Evolutionary conservation across 2,329 filamentous ascomycete species (phyloP).

Genomic region (Ophiostoma piceae): DNA sequence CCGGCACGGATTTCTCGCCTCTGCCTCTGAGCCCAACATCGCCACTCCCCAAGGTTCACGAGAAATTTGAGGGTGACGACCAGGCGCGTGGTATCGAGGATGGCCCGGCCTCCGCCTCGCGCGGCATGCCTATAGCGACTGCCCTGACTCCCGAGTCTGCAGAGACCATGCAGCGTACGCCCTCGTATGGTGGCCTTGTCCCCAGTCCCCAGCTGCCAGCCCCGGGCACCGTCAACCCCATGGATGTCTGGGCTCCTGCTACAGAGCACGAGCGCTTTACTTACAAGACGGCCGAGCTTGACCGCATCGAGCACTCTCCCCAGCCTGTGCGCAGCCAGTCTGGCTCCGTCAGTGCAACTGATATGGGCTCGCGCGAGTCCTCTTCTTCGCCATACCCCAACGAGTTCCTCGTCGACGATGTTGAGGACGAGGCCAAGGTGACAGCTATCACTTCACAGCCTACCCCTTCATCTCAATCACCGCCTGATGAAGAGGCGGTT

Average conservation of each 20-base stretch:
- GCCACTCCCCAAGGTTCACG: slow-evolving; percentile 21
- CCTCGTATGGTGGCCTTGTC: slow-evolving; percentile 22
- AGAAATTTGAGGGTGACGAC: not conserved
- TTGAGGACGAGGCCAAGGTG: not conserved
- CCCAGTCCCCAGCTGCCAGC: slow-evolving; percentile 34
- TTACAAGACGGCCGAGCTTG: slow-evolving; percentile 35
- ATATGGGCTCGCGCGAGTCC: not conserved
- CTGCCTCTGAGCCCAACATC: slow-evolving; percentile 28
- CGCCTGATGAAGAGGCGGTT: not conserved
- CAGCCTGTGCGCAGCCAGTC: slow-evolving; percentile 1
- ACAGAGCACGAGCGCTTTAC: slow-evolving; percentile 35
- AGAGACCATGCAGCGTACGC: slow-evolving; percentile 26
- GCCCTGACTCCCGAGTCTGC: slow-evolving; percentile 25
- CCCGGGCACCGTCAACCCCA: slow-evolving; percentile 49
- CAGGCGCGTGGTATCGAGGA: not conserved
- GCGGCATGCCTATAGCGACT: not conserved
- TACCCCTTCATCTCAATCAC: not conserved
- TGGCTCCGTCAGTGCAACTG: slow-evolving; percentile 2
- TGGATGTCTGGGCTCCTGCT: slow-evolving; percentile 48
- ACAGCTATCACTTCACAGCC: not conserved
- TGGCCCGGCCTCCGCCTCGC: not conserved
- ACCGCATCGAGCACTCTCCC: slow-evolving; percentile 32
- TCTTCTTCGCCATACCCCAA: not conserved
- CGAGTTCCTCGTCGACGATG: slow-evolving; percentile 13
- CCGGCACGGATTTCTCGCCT: slow-evolving; percentile 24